Evolutionary conservation across 805 yeast genomes (phyloP).

Genomic region (Clavispora carvajalis): DNA sequence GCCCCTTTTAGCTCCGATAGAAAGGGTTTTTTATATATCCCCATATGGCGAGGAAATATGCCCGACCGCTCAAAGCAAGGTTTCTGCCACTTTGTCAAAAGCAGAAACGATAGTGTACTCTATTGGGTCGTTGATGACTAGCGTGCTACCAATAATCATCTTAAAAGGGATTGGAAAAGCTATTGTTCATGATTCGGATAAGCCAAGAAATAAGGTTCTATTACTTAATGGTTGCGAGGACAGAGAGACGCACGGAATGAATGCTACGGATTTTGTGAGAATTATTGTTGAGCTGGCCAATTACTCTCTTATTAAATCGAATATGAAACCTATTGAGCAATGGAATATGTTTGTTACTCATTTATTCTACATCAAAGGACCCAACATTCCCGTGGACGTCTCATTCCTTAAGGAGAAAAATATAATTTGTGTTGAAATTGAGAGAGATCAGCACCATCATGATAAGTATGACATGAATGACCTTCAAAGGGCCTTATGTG

Average conservation of each 20-base stretch:
- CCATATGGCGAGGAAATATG: conserved; percentile 84
- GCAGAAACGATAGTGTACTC: conserved; percentile 64
- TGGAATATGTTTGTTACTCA: conserved; percentile 58
- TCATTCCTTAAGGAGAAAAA: conserved; percentile 36
- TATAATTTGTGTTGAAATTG: conserved; percentile 42
- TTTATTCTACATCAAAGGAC: conserved; percentile 47
- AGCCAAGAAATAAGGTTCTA: conserved; percentile 45
- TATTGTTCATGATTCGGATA: conserved; percentile 24
- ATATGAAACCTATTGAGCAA: conserved; percentile 9
- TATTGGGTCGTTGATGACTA: conserved; percentile 86
- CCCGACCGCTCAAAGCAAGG: conserved; percentile 67
- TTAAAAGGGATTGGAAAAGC: conserved; percentile 70
- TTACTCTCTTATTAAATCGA: conserved; percentile 40
- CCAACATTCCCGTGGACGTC: conserved; percentile 49
- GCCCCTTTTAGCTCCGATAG: conserved; percentile 71
- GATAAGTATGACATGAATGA: conserved; percentile 40
- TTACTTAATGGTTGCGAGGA: conserved; percentile 72
- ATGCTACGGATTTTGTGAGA: conserved; percentile 53
- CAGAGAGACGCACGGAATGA: conserved; percentile 71
- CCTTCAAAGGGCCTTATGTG: conserved; percentile 19
- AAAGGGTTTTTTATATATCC: conserved; percentile 71
- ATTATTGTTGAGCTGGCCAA: conserved; percentile 51
- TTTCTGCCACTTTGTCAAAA: conserved; percentile 42
- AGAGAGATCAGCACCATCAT: conserved; percentile 14
- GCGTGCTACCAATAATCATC: conserved; percentile 73